phyloP scores from a whole-genome alignment of 306 rosid genomes.

The Fragaria iinumae region DNA sequence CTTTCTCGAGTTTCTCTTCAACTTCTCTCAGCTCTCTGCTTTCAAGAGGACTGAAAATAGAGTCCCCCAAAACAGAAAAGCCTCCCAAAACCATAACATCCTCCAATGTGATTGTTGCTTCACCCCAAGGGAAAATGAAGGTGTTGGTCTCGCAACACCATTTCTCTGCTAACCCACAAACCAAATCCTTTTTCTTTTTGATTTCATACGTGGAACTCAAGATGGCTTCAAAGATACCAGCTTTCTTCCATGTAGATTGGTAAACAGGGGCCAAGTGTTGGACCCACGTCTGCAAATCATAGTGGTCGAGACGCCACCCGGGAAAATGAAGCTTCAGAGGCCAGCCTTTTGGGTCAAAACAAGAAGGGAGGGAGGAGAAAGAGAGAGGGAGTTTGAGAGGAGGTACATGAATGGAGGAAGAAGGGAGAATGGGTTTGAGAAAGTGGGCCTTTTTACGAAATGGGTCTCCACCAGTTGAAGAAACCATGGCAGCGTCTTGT shows the following conservation, averaged over 20 bases:
- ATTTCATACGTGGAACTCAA: slow-evolving; percentile 30
- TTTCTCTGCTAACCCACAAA: slow-evolving; percentile 34
- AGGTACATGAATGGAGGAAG: slow-evolving; percentile 1
- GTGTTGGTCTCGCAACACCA: too few relatives aligned
- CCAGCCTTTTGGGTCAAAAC: slow-evolving; percentile 15
- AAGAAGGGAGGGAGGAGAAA: slow-evolving; percentile 3
- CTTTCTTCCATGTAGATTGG: slow-evolving; percentile 39
- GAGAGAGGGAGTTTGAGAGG: background rate
- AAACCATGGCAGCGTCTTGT: slow-evolving; percentile 37
- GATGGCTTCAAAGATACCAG: slow-evolving; percentile 48
- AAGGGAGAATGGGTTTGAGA: slow-evolving; percentile 31
- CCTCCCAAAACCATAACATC: too few relatives aligned
- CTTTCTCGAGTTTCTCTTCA: background rate
- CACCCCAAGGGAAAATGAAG: too few relatives aligned
- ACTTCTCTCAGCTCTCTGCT: background rate
- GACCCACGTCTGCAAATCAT: slow-evolving; percentile 38
- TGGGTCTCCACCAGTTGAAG: slow-evolving; percentile 39
- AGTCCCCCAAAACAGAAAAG: too few relatives aligned
- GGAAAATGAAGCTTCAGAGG: slow-evolving; percentile 17
- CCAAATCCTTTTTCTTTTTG: slow-evolving; percentile 1
- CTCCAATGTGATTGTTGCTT: too few relatives aligned
- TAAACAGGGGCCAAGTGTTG: slow-evolving; percentile 18
- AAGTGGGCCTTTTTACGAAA: slow-evolving; percentile 33
- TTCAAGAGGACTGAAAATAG: too few relatives aligned
- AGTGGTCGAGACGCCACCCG: slow-evolving; percentile 22